Percentiles rank a stretch among this genome's conserved stretches.
phyloP scores from a whole-genome alignment of 2,329 filamentous ascomycete species.

The Teratosphaeria viscida region DNA sequence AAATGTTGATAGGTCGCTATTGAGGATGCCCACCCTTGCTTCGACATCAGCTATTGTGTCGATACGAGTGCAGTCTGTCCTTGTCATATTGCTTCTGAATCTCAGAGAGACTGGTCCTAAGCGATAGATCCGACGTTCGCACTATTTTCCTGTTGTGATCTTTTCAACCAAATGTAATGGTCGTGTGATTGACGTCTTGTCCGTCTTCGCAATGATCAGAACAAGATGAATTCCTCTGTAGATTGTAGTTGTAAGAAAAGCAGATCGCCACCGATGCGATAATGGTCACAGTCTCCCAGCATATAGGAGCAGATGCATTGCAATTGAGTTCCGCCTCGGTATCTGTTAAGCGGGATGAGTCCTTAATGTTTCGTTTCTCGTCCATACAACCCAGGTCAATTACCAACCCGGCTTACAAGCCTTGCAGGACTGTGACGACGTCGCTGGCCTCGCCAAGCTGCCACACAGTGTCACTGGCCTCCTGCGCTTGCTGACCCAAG shows the following conservation, averaged over 20 bases:
- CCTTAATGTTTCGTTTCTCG: background rate
- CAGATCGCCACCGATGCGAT: background rate
- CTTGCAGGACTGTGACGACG: slow-evolving; percentile 1
- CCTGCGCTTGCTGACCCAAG: slow-evolving; percentile 26
- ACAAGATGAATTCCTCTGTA: background rate
- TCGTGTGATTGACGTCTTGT: background rate
- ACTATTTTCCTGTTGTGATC: too few species aligned
- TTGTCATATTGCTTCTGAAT: background rate
- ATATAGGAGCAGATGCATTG: background rate
- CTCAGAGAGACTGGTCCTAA: background rate
- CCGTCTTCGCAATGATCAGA: background rate
- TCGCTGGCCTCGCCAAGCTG: slow-evolving; percentile 10
- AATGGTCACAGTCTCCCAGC: background rate
- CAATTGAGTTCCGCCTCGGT: background rate
- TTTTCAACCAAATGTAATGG: background rate
- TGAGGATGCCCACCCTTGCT: background rate
- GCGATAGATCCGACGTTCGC: background rate
- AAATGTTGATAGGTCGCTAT: background rate
- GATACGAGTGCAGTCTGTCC: background rate
- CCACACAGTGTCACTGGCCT: slow-evolving; percentile 17
- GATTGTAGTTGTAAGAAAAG: background rate
- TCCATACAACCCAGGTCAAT: background rate
- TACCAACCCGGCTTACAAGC: background rate
- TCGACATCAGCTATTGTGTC: background rate
- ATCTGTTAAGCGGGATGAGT: background rate